These are phyloP conservation scores for Starmera amethionina DNA, from an alignment of 805 yeast genomes.

Conservation along the genomic window DNA sequence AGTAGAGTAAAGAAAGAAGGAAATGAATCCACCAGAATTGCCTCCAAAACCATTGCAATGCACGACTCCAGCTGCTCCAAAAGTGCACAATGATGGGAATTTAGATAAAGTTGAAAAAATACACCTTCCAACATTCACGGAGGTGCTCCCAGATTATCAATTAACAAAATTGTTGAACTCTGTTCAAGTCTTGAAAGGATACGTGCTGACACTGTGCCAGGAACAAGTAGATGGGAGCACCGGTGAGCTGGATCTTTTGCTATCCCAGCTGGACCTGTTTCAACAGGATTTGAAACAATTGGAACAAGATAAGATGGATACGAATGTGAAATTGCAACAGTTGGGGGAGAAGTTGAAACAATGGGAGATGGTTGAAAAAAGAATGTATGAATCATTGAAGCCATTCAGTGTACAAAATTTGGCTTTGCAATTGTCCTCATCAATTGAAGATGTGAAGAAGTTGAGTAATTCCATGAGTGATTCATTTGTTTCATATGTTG, in stretches of 20 bases:
- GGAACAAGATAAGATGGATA: slow-evolving; percentile 18
- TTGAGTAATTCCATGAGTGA: slow-evolving; percentile 23
- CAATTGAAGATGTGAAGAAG: slow-evolving; percentile 23
- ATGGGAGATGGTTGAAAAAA: slow-evolving; percentile 26
- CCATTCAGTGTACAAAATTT: slow-evolving; percentile 29
- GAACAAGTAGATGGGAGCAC: slow-evolving; percentile 15
- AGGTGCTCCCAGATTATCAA: slow-evolving; percentile 12
- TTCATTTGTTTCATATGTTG: slow-evolving; percentile 20
- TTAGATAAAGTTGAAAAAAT: no score
- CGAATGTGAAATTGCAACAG: slow-evolving; percentile 5
- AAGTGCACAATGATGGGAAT: no score
- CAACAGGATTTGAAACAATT: slow-evolving; percentile 17
- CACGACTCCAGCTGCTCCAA: no score
- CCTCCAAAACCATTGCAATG: no score
- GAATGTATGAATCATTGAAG: slow-evolving; percentile 23
- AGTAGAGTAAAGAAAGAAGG: no score
- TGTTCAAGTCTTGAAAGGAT: slow-evolving; percentile 18
- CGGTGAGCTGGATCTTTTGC: slow-evolving; percentile 16
- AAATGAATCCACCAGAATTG: no score
- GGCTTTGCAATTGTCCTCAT: slow-evolving; percentile 17
- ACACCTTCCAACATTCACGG: no score
- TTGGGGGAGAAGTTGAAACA: slow-evolving; percentile 9
- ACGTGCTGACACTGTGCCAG: slow-evolving; percentile 14
- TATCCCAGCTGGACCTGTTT: slow-evolving; percentile 16
- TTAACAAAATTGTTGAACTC: slow-evolving; percentile 13